Evolutionary conservation across 1,284 basidiomycete genomes (phyloP).

Genomic region (Ustilago xerochloae): DNA sequence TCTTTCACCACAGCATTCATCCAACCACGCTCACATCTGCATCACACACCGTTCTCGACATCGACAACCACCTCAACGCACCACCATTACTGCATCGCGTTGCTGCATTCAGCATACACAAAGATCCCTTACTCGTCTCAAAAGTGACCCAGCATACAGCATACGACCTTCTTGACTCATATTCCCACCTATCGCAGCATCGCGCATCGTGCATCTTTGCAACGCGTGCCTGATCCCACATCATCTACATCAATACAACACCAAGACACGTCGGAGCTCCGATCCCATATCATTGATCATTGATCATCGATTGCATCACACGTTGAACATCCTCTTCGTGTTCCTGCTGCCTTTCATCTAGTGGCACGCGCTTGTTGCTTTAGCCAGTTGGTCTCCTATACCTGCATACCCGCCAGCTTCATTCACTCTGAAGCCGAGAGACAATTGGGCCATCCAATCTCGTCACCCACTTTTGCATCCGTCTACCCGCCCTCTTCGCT

Average conservation of each 20-base stretch:
- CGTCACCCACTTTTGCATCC: neutral
- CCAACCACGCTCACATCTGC: too few relatives aligned
- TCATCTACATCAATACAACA: neutral
- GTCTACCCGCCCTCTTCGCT: neutral
- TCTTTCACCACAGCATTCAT: neutral
- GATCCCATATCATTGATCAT: neutral
- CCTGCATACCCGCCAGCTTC: slow-evolving; percentile 5
- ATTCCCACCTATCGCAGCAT: neutral
- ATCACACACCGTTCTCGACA: too few relatives aligned
- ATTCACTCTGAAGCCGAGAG: too few relatives aligned
- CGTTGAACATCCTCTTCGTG: too few relatives aligned
- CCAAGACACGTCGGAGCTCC: neutral
- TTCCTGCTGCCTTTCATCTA: neutral
- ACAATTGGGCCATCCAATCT: too few relatives aligned
- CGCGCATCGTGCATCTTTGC: neutral
- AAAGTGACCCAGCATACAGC: too few relatives aligned
- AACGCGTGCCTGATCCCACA: neutral
- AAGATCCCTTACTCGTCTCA: too few relatives aligned
- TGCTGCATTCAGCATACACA: slow-evolving; percentile 1
- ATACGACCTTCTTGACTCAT: neutral
- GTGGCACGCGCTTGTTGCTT: neutral
- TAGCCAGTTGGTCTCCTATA: slow-evolving; percentile 1
- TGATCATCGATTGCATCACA: neutral
- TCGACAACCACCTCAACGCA: too few relatives aligned
- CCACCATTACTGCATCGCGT: too few relatives aligned